Conservation (phyloP, 1,139 yeast genomes). For the Suhomyces chickasaworum region DNA sequence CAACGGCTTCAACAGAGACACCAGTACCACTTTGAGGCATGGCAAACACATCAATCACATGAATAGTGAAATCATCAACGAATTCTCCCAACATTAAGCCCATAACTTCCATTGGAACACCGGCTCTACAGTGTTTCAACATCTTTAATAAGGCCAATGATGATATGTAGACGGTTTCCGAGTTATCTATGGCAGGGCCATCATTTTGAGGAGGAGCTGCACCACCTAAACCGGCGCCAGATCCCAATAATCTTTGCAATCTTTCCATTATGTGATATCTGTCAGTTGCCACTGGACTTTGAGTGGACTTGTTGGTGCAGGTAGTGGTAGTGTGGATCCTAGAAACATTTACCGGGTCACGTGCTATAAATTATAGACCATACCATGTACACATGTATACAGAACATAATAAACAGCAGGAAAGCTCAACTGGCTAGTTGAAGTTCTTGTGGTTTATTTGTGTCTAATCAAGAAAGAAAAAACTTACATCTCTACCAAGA, state of each 20-base stretch:
- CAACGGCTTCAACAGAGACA: slow-evolving; percentile 98
- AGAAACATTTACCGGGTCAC: not conserved
- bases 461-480: too few relatives aligned
- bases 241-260: slow-evolving; percentile 70
- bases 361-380: too few relatives aligned
- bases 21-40: slow-evolving; percentile 99
- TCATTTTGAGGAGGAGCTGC: slow-evolving; percentile 58
- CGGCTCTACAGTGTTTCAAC: slow-evolving; percentile 98
- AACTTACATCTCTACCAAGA: too few relatives aligned
- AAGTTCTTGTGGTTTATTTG: too few relatives aligned
- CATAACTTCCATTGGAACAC: slow-evolving; percentile 99
- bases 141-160: slow-evolving; percentile 92
- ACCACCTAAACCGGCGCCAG: slow-evolving; percentile 59
- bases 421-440: too few relatives aligned
- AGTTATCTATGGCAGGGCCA: slow-evolving; percentile 86
- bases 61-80: slow-evolving; percentile 96
- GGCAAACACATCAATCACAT: slow-evolving; percentile 96
- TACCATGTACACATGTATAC: too few relatives aligned
- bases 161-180: slow-evolving; percentile 95
- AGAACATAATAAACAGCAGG: too few relatives aligned
- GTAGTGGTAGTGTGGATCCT: not conserved
- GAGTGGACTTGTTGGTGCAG: slow-evolving; percentile 1
- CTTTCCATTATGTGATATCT: slow-evolving; percentile 55
- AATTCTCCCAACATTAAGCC: slow-evolving; percentile 98
- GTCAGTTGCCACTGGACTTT: slow-evolving; percentile 10